Evolutionary conservation across 1,284 basidiomycete species (phyloP).

Genomic region (Sanghuangporus weigelae): DNA sequence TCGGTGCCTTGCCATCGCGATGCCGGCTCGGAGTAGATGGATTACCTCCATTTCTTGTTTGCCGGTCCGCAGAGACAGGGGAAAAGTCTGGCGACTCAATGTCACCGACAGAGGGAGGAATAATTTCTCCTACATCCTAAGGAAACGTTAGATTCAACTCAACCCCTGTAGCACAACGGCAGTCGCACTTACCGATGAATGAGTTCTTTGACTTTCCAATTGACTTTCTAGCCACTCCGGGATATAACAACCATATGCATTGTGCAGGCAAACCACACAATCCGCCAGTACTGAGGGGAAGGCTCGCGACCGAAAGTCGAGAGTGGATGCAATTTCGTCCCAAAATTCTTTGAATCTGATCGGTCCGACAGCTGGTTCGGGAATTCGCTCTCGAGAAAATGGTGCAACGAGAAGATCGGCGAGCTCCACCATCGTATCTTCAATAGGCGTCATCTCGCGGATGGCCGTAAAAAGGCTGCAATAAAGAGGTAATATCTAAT

Average conservation of each 20-base stretch:
- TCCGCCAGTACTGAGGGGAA: slow-evolving; percentile 3
- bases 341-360: slow-evolving; percentile 12
- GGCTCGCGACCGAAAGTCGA: slow-evolving; percentile 1
- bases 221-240: slow-evolving; percentile 13
- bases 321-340: slow-evolving; percentile 2
- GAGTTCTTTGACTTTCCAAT: background rate
- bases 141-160: background rate
- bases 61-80: background rate
- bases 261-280: slow-evolving; percentile 6
- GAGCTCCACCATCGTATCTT: slow-evolving; percentile 1
- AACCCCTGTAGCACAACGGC: background rate
- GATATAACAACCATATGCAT: slow-evolving; percentile 10
- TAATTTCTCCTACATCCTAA: background rate
- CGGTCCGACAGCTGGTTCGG: slow-evolving; percentile 8
- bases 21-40: background rate
- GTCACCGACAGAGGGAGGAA: slow-evolving; percentile 5
- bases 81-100: slow-evolving; percentile 1
- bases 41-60: background rate
- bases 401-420: slow-evolving; percentile 3
- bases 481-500: slow-evolving; percentile 12
- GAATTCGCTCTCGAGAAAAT: slow-evolving; percentile 8
- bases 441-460: background rate
- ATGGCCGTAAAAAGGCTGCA: background rate
- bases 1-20: background rate
- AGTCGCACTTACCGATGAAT: background rate